Evolutionary conservation across 2,329 filamentous ascomycete species (phyloP).

Genomic region (Colletotrichum tropicicola): DNA sequence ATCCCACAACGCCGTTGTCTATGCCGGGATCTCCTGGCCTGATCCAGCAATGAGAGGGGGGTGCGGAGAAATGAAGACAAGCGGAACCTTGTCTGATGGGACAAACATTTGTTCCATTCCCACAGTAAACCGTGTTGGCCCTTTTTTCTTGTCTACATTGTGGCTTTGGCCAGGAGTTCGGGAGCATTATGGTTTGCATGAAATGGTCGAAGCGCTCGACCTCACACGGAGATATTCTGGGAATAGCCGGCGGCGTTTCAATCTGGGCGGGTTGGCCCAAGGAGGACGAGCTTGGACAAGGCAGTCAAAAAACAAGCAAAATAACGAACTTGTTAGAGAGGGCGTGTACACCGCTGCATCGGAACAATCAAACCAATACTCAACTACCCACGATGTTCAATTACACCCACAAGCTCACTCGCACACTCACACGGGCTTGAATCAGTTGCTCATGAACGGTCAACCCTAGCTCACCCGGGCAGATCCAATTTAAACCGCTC

Average conservation of each 20-base stretch:
- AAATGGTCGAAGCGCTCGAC: constrained; percentile 38
- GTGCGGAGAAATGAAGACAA: neutral
- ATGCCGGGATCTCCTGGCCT: constrained; percentile 74
- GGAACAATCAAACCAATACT: neutral
- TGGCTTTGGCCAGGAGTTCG: constrained; percentile 22
- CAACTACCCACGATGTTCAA: no score
- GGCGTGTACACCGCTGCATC: neutral
- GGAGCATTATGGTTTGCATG: constrained; percentile 24
- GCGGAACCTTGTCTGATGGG: neutral
- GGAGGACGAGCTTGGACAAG: neutral
- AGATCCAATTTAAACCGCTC: no score
- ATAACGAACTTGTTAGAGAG: no score
- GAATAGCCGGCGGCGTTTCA: constrained; percentile 18
- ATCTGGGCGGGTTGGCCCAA: neutral
- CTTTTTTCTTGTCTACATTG: neutral
- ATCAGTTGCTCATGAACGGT: no score
- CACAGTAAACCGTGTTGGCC: neutral
- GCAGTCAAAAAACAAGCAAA: constrained; percentile 10
- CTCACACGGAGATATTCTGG: constrained; percentile 33
- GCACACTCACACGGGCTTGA: no score
- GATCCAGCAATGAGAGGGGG: constrained; percentile 41
- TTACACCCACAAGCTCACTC: no score
- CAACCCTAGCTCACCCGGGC: no score
- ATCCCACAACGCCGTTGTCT: constrained; percentile 77
- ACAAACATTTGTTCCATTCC: neutral